Conservation (phyloP, 441 rosid genomes). For the Metrosideros polymorpha region DNA sequence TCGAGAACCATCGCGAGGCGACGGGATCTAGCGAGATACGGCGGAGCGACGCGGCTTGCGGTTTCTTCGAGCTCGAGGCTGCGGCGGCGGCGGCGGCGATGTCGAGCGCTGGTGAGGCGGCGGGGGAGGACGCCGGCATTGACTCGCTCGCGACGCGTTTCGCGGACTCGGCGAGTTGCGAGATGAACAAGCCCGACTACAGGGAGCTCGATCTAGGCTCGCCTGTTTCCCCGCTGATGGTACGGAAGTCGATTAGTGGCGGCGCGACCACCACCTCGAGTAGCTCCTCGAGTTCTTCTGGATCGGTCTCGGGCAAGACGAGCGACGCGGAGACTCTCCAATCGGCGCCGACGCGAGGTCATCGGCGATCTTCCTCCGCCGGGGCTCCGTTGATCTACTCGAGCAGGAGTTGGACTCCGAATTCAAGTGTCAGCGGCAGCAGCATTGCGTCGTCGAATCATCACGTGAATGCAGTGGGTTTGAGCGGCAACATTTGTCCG, state of each 20-base stretch:
- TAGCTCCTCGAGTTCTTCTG: slow-evolving; percentile 51
- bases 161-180: slow-evolving; percentile 23
- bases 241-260: slow-evolving; percentile 22
- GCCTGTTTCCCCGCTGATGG: slow-evolving; percentile 74
- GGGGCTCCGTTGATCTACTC: slow-evolving; percentile 54
- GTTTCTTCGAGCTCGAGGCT: neutral
- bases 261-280: slow-evolving; percentile 27
- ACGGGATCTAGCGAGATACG: neutral
- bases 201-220: slow-evolving; percentile 95
- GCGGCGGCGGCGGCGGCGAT: neutral
- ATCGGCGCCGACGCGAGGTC: slow-evolving; percentile 24
- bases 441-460: slow-evolving; percentile 20
- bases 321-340: neutral
- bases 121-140: slow-evolving; percentile 20
- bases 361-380: slow-evolving; percentile 57
- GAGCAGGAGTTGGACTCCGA: slow-evolving; percentile 30
- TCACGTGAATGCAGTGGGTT: slow-evolving; percentile 31
- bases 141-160: slow-evolving; percentile 30
- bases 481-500: slow-evolving; percentile 82
- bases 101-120: neutral
- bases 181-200: slow-evolving; percentile 78
- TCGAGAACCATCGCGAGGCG: neutral
- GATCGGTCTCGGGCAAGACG: slow-evolving; percentile 30
- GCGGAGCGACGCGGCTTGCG: neutral
- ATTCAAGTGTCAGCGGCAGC: slow-evolving; percentile 13